Evolutionary conservation across 768 basidiomycete genomes (phyloP).

Genomic region (Exsudoporus frostii): DNA sequence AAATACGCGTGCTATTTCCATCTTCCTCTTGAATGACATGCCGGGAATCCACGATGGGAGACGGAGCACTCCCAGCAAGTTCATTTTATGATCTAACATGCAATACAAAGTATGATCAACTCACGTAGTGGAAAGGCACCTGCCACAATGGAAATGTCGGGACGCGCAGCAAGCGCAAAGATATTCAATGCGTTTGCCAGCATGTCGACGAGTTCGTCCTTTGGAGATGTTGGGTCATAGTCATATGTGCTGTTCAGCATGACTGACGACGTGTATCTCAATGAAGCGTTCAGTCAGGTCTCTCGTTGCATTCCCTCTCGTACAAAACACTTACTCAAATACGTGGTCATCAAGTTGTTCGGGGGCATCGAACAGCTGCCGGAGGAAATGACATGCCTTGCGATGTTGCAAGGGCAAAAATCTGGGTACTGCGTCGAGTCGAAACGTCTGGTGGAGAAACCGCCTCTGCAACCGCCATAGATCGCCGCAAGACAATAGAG

Average conservation of each 20-base stretch:
- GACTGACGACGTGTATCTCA: neutral
- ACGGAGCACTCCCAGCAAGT: neutral
- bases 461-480: constrained; percentile 13
- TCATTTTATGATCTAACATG: neutral
- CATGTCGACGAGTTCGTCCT: constrained; percentile 4
- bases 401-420: neutral
- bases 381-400: constrained; percentile 3
- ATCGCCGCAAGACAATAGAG: too few species aligned
- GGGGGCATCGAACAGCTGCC: neutral
- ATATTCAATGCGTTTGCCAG: neutral
- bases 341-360: neutral
- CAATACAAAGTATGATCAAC: neutral
- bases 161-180: neutral
- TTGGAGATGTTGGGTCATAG: neutral
- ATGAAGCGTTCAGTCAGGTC: neutral
- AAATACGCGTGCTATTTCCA: neutral
- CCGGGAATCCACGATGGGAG: constrained; percentile 7
- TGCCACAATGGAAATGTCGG: neutral
- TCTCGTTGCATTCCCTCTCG: neutral
- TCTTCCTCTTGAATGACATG: neutral
- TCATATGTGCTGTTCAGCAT: constrained; percentile 6
- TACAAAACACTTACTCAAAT: neutral
- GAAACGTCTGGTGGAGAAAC: constrained; percentile 12
- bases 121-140: neutral
- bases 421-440: neutral